phyloP scores from a whole-genome alignment of 2,329 filamentous ascomycete genomes.

The Sarocladium strictum region DNA sequence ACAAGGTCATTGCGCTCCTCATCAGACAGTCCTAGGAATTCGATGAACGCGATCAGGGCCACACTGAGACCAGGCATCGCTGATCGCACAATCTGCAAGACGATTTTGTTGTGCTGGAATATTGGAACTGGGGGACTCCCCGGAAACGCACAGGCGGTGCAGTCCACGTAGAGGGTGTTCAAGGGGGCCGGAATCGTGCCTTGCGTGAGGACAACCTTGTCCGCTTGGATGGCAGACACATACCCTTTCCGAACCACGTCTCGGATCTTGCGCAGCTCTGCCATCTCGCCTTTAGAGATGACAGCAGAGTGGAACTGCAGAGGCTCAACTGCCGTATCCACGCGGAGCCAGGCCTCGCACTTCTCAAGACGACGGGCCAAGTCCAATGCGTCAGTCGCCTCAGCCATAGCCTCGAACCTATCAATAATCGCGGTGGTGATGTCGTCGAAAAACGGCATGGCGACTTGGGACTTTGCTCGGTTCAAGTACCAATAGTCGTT shows the following conservation, averaged over 20 bases:
- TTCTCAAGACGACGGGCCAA: conserved; percentile 3
- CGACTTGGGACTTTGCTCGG: neutral
- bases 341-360: neutral
- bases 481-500: conserved; percentile 8
- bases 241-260: conserved; percentile 10
- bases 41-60: conserved; percentile 10
- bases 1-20: neutral
- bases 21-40: neutral
- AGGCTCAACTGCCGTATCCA: neutral
- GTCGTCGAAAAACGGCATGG: neutral
- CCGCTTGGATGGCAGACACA: conserved; percentile 11
- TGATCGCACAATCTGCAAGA: conserved; percentile 7
- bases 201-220: neutral
- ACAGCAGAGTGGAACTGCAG: conserved; percentile 5
- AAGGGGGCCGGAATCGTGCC: neutral
- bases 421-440: neutral
- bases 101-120: conserved; percentile 6
- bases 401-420: neutral
- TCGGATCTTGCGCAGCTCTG: conserved; percentile 6
- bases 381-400: neutral
- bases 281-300: conserved; percentile 7
- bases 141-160: conserved; percentile 7
- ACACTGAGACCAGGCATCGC: conserved; percentile 8
- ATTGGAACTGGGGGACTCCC: neutral
- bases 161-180: conserved; percentile 4